A percentile compares a stretch with the other conserved stretches of the same genome.
These are phyloP conservation scores for Thinopyrum elongatum DNA, from an alignment of 176 grass and related monocot species.

Conservation along the genomic window DNA sequence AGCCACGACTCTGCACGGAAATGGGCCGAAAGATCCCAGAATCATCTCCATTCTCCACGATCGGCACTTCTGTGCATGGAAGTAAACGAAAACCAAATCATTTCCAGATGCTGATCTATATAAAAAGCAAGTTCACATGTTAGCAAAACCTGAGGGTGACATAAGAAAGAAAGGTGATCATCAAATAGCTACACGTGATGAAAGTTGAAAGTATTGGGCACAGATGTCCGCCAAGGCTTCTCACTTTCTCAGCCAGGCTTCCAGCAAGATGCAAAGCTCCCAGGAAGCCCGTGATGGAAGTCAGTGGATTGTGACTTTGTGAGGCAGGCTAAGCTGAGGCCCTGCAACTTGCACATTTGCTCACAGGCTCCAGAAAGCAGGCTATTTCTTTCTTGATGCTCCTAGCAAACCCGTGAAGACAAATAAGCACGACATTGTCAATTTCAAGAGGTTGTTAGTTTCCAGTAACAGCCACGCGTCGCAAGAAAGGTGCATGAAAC, in stretches of 20 bases:
- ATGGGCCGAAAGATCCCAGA: not conserved
- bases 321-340: not conserved
- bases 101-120: not conserved
- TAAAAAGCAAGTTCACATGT: slow-evolving; percentile 1
- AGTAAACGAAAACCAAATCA: not conserved
- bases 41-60: not conserved
- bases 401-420: not conserved
- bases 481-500: not conserved
- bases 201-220: slow-evolving; percentile 4
- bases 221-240: not conserved
- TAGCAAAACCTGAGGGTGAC: slow-evolving; percentile 5
- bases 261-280: not conserved
- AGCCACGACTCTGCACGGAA: not conserved
- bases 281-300: slow-evolving; percentile 37
- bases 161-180: not conserved
- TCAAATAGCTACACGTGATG: slow-evolving; percentile 30
- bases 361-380: not conserved
- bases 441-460: not conserved
- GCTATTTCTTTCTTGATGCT: not conserved
- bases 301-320: not conserved
- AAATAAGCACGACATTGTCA: not conserved
- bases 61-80: not conserved
- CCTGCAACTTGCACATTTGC: not conserved
- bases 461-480: not conserved
- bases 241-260: not conserved